phyloP scores from a whole-genome alignment of 2,329 filamentous ascomycete genomes.

The Purpureocillium lavendulum region DNA sequence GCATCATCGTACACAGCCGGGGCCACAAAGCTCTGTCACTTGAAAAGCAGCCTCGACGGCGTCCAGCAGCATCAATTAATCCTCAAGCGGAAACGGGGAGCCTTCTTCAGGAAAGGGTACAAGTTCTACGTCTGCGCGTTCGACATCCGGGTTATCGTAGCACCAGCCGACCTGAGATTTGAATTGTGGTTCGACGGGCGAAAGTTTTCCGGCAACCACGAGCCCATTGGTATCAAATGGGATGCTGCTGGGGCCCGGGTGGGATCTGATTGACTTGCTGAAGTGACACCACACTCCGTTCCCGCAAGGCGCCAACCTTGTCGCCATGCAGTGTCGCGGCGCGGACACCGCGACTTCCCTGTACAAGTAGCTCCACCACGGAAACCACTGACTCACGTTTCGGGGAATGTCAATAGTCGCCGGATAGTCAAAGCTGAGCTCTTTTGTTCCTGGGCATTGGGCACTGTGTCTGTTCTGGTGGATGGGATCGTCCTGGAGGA shows the following conservation, averaged over 20 bases:
- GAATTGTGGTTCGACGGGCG: constrained; percentile 28
- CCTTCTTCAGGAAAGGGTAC: constrained; percentile 22
- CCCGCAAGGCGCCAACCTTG: no score
- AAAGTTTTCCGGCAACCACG: constrained; percentile 15
- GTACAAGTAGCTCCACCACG: no score
- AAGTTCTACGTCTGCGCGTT: constrained; percentile 32
- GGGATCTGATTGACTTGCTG: not conserved
- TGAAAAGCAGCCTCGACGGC: constrained; percentile 31
- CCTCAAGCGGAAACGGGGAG: constrained; percentile 24
- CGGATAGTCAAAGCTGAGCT: no score
- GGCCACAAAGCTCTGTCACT: constrained; percentile 26
- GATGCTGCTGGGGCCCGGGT: constrained; percentile 5
- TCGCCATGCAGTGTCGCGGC: no score
- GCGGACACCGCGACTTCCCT: no score
- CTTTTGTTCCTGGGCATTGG: no score
- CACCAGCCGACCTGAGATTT: constrained; percentile 43
- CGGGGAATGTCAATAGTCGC: no score
- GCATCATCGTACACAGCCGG: constrained; percentile 21
- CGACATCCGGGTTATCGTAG: constrained; percentile 46
- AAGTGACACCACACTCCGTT: no score
- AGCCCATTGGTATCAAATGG: constrained; percentile 11
- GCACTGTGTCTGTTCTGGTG: no score
- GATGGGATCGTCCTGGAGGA: no score
- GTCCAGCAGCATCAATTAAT: constrained; percentile 29
- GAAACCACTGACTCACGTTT: no score